Evolutionary conservation across 495 filamentous ascomycete species (phyloP), one percentile per base, ranked within the genome.

Genomic region (Viridothelium virens): DNA sequence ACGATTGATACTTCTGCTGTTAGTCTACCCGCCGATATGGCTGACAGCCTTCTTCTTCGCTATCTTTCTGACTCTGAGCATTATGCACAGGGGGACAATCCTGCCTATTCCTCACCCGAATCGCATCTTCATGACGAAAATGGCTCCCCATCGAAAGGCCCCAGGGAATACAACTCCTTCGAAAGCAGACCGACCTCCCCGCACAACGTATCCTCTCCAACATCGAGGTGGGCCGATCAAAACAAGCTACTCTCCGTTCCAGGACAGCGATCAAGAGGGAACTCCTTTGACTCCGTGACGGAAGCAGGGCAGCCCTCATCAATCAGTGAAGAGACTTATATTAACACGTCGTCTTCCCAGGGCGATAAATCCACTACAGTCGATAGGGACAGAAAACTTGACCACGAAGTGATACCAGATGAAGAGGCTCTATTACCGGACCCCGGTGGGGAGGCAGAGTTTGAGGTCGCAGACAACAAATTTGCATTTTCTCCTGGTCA

Each of bases 401-500:
- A 67, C 4, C 66, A 71, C 41, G 73, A 73, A 14, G 68, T 79
- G 18, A 38, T 79, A 18, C 70, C 71, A 31, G 84, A 85, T 65
- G 80, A 85, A 66, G 85, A 89, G 63, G 84, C 88, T 0, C 76
- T 91, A 0, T 79, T 77, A 44, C 87, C 90, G 1, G 88, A 92
- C 75, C 85, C 85, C 5, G 85, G 87, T 10, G 88, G 83, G 1
- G 88, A 92, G 70, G 76, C 72, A 1, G 89, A 91, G 69, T 96
- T 93, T 69, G 67, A 84, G 39, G 87, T 91, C 12, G 80, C 85
- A 34, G 81, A 92, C 65, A 95, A 95, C 74, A 85, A 80, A 47
- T 95, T 95, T 66, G 91, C 89, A 1, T 94, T 91, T 67, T 85
- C 88, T 1, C 91, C 89, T 0, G 91, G 91, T 0, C 90, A 93